Evolutionary conservation across 139 green algal genomes (phyloP).

Genomic region (Micractinium conductrix): DNA sequence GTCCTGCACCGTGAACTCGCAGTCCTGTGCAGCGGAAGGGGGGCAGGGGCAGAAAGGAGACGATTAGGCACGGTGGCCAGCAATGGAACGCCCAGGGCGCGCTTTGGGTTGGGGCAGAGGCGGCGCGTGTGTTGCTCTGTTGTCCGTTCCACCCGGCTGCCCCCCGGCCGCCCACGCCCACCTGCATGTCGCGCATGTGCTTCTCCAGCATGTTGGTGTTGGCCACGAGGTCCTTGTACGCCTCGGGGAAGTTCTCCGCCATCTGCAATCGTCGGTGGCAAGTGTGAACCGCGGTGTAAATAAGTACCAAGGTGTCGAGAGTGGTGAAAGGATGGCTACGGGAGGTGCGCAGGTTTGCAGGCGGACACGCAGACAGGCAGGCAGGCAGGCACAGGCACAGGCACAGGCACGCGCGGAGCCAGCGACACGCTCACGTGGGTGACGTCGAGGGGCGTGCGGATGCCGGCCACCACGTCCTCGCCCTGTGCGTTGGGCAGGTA

Average conservation of each 20-base stretch:
- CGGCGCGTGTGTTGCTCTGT: too few species aligned
- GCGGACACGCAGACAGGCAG: too few species aligned
- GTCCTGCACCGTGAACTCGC: slow-evolving; percentile 93
- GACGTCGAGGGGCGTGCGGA: slow-evolving; percentile 86
- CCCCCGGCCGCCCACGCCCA: too few species aligned
- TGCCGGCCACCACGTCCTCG: slow-evolving; percentile 92
- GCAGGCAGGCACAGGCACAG: too few species aligned
- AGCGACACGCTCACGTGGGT: neutral
- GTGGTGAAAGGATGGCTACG: too few species aligned
- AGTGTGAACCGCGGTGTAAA: too few species aligned
- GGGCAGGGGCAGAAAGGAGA: neutral
- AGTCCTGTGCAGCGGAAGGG: slow-evolving; percentile 65
- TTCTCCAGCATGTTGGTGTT: slow-evolving; percentile 80
- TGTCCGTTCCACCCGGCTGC: neutral
- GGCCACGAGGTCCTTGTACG: slow-evolving; percentile 78
- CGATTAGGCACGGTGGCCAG: neutral
- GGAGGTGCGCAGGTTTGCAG: too few species aligned
- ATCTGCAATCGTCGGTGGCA: too few species aligned
- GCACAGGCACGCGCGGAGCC: too few species aligned
- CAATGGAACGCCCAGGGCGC: too few species aligned
- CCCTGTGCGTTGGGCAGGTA: slow-evolving; percentile 91
- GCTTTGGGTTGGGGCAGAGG: too few species aligned
- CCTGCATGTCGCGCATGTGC: slow-evolving; percentile 90
- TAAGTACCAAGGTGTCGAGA: too few species aligned
- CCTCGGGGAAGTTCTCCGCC: slow-evolving; percentile 70